Evolutionary conservation across 176 grass and related monocot species (phyloP), one percentile per base, ranked within the genome.

Genomic region (Microstegium vimineum): DNA sequence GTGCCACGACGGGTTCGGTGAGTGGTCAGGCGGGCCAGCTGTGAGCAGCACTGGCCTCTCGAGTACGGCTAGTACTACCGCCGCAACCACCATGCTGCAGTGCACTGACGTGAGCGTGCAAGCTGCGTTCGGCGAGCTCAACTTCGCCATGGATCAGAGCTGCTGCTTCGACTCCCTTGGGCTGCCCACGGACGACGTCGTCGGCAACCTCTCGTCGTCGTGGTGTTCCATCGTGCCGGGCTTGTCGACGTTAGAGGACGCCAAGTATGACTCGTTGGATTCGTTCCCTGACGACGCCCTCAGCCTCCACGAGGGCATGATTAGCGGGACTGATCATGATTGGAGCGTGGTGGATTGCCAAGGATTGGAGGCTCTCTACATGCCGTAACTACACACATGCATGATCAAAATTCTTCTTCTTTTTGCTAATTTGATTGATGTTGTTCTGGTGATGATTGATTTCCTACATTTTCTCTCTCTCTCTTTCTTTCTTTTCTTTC

Each of bases 341-440:
- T 94, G 91, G 91, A 94, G 57, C 81, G 25, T 62, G 60, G 25
- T 62, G 60, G 88, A 90, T 72, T 90, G 86, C 86, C 81, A 82
- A 68, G 88, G 71, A 49, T 38, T 88, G 79, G 91, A 94, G 75
- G 83, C 91, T 68, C 76, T 94, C 38, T 94, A 90, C 83, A 83
- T 87, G 76, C 81, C 84, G 51, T 92, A 87, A 87, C 69, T 77
- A 66, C 27, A 69, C 40, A 6, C 36, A 63, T 22, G 4, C 60
- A 70, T n/a, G 4, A 59, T 30, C 2, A 13, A 25, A 59, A 56
- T 56, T 56, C 52, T 59, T 51, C 40, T 59, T 83, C 56, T 57
- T 61, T 1, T 62, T 71, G 35, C 32, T 66, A 66, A 57, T 57
- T 23, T 52, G 49, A 81, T 81, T 76, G 26, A 43, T 77, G 64